phyloP scores from a whole-genome alignment of 768 basidiomycete species.

The Lactarius sanguifluus region DNA sequence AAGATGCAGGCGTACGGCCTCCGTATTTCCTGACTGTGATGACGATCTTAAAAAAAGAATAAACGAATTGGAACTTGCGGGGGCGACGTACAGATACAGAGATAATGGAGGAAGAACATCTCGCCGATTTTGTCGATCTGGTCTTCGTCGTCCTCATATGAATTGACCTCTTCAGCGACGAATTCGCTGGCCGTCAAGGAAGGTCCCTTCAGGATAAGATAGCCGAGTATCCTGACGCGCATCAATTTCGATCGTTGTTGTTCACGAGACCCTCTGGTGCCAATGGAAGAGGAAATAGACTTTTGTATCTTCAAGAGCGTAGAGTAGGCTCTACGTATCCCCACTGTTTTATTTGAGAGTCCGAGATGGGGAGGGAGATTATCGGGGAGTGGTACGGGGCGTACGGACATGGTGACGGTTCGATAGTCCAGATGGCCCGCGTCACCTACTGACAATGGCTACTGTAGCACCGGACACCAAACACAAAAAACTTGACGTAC shows the following conservation, averaged over 20 bases:
- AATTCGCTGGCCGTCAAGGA: background rate
- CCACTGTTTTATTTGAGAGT: background rate
- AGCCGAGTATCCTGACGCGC: background rate
- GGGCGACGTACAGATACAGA: background rate
- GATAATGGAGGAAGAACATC: background rate
- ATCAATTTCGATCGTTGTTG: background rate
- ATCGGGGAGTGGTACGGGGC: background rate
- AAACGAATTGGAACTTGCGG: background rate
- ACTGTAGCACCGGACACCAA: too few relatives aligned
- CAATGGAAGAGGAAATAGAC: background rate
- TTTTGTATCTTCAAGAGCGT: background rate
- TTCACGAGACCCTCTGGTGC: background rate
- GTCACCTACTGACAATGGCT: too few relatives aligned
- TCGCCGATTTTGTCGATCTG: background rate
- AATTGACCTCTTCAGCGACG: background rate
- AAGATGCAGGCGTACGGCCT: background rate
- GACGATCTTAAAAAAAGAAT: background rate
- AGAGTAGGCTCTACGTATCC: background rate
- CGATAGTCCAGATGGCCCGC: too few relatives aligned
- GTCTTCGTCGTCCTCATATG: background rate
- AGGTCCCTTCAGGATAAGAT: background rate
- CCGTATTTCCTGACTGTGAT: background rate
- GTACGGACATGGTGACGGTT: too few relatives aligned
- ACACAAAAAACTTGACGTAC: too few relatives aligned
- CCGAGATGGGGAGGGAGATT: background rate